Evolutionary conservation across 2,329 filamentous ascomycete genomes (phyloP).

Genomic region (Beauveria rudraprayagi): DNA sequence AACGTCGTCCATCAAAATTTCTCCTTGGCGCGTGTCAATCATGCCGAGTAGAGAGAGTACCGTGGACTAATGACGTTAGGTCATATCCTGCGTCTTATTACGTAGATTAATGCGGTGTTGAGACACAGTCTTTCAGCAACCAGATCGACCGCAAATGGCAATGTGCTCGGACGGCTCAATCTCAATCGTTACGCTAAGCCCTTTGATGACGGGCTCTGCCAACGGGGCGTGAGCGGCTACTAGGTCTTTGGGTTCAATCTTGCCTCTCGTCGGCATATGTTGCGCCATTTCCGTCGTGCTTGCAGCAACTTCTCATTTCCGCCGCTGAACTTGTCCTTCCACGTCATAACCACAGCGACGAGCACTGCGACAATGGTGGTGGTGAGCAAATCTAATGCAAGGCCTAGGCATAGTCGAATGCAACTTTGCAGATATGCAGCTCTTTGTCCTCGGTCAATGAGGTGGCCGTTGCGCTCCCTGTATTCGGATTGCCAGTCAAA

Average conservation of each 20-base stretch:
- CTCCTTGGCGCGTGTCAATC: background rate
- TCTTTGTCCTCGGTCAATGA: background rate
- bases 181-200: background rate
- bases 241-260: background rate
- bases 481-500: background rate
- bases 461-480: background rate
- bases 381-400: background rate
- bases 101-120: too few species aligned
- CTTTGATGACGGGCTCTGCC: background rate
- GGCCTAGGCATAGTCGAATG: background rate
- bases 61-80: too few species aligned
- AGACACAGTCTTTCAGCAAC: background rate
- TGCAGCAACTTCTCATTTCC: slow-evolving; percentile 10
- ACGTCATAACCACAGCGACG: slow-evolving; percentile 32
- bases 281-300: background rate
- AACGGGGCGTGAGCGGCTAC: background rate
- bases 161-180: background rate
- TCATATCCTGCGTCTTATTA: too few species aligned
- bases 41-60: too few species aligned
- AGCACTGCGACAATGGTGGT: slow-evolving; percentile 33
- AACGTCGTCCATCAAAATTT: background rate
- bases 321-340: slow-evolving; percentile 21
- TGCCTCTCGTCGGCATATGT: background rate
- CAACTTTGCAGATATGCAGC: background rate
- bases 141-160: background rate